Base-by-base conservation (phyloP, 1,284 basidiomycete genomes). In the Puccinia polysora region DNA sequence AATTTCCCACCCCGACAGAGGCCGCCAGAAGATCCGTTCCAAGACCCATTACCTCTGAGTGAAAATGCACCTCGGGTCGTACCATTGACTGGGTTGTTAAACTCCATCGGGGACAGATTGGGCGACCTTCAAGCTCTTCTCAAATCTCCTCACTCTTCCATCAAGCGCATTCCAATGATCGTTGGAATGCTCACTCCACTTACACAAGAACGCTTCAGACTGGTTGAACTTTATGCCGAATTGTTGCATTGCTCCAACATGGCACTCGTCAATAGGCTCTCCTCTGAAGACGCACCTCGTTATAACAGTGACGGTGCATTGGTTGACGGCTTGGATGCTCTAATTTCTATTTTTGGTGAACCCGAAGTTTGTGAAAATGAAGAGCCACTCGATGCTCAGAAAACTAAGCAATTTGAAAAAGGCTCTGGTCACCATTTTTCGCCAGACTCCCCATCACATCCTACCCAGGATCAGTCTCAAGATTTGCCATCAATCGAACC, bases 201-300 rank as follows among this genome's bases (percentile, higher is more conserved):
- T 38, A 97, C 95, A 0, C 87, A 95, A 76, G 96, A 97, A 79
- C 87, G 96, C 4, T 97, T 94, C 81, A 87, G 95, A n/a, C 91
- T 98, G 78, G 90, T 92, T 79, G 96, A 99, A 81, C 84, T 99
- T 7, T 95, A 96, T 77, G 96, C 95, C 20, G 96, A 99, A 80
- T 85, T 98, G 15, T 82, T 98, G 15, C 96, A 99, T 79, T 96
- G 92, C 80, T 98, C 95, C 15, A 98, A 97, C 79, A 97, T 99
- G 95, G 88, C 89, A 1, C 85, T 97, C 15, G 83, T 98, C 43
- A 98, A 98, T 78, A 89, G 96, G 3, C 80, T 84, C 0, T 78
- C 85, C 0, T 86, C 88, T 64, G 63, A 56, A 32, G 23, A 55
- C 15, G 50, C 32, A 25, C 84, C 86, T 34, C 82, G 87, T n/a